A percentile compares a stretch with the other conserved stretches of the same genome.
phyloP scores from a whole-genome alignment of 1,284 basidiomycete species.

The Tilletiaria anomala region DNA sequence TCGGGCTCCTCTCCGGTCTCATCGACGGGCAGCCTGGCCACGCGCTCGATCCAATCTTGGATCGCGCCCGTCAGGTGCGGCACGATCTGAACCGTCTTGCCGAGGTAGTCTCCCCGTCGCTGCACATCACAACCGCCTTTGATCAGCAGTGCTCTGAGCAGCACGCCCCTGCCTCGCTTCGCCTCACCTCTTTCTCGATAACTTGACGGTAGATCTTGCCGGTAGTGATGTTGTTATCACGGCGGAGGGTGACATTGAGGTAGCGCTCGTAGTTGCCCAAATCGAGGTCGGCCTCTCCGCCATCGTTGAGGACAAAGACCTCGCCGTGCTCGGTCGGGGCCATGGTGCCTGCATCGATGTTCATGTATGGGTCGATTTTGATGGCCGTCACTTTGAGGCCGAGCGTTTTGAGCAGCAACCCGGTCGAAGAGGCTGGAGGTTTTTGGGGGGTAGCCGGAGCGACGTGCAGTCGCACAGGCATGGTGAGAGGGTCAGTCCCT shows the following conservation, averaged over 20 bases:
- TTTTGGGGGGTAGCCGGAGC: not conserved
- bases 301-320: slow-evolving; percentile 96
- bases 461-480: not conserved
- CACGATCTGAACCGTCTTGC: slow-evolving; percentile 95
- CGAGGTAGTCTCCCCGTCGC: slow-evolving; percentile 90
- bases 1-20: slow-evolving; percentile 86
- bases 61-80: slow-evolving; percentile 94
- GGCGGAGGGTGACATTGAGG: slow-evolving; percentile 78
- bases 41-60: slow-evolving; percentile 96
- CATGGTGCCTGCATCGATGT: slow-evolving; percentile 99
- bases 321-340: slow-evolving; percentile 96
- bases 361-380: slow-evolving; percentile 99
- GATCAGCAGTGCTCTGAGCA: not conserved
- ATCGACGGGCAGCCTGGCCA: slow-evolving; percentile 83
- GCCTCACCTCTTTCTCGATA: slow-evolving; percentile 82
- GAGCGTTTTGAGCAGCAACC: slow-evolving; percentile 82
- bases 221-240: slow-evolving; percentile 96
- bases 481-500: not conserved
- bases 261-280: slow-evolving; percentile 98
- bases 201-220: slow-evolving; percentile 96
- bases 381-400: slow-evolving; percentile 95
- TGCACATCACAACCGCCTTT: no score
- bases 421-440: slow-evolving; percentile 71
- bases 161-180: no score
- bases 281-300: slow-evolving; percentile 95